A percentile compares a stretch with the other conserved stretches of the same genome.
phyloP scores from a whole-genome alignment of 345 rosid species.

The Gossypium thurberi region DNA sequence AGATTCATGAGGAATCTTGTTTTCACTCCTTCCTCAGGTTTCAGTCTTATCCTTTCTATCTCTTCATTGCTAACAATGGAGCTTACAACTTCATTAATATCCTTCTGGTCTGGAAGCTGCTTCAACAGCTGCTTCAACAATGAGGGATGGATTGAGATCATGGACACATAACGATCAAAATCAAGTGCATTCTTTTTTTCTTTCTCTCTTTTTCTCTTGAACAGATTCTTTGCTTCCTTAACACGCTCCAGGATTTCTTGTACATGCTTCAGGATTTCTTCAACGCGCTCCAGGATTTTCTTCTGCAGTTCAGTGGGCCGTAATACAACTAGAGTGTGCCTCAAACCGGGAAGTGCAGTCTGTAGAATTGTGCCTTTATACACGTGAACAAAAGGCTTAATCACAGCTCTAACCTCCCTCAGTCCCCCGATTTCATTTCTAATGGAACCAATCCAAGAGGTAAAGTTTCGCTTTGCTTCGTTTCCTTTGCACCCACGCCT shows the following conservation, averaged over 20 bases:
- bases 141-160: conserved; percentile 63
- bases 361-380: conserved; percentile 53
- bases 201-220: not conserved
- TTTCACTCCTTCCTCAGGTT: conserved; percentile 49
- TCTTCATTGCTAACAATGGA: not conserved
- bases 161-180: conserved; percentile 30
- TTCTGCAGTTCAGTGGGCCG: conserved; percentile 37
- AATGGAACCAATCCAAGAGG: conserved; percentile 25
- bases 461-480: conserved; percentile 28
- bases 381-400: conserved; percentile 65
- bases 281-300: conserved; percentile 28
- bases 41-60: conserved; percentile 23
- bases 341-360: conserved; percentile 61
- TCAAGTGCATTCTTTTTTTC: not conserved
- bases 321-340: conserved; percentile 48
- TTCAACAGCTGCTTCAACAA: conserved; percentile 27
- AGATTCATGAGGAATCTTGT: conserved; percentile 53
- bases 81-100: not conserved
- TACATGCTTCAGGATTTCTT: not conserved
- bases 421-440: conserved; percentile 21
- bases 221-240: not conserved
- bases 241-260: not conserved
- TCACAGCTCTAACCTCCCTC: conserved; percentile 27
- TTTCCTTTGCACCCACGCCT: conserved; percentile 20
- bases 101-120: not conserved